These are phyloP conservation scores for Lentinula sp. DNA, from an alignment of 768 basidiomycete species.

Conservation along the genomic window DNA sequence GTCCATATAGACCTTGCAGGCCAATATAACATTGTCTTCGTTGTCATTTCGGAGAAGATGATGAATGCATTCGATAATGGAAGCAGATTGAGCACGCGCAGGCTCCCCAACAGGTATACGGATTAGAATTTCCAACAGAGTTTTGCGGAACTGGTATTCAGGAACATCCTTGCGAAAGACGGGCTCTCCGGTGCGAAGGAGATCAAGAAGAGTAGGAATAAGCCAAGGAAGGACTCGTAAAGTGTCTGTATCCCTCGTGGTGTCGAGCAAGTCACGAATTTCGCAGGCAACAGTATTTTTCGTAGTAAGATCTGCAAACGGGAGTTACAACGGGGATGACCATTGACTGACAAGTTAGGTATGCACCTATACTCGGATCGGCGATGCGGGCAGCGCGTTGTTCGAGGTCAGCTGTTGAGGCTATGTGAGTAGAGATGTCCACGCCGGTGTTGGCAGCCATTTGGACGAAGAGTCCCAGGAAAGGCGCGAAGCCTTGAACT, in stretches of 20 bases:
- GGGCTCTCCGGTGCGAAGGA: conserved; percentile 64
- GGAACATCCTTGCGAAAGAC: conserved; percentile 59
- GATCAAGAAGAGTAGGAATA: conserved; percentile 67
- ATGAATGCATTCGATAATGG: conserved; percentile 77
- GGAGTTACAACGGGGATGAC: not conserved
- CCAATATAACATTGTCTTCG: conserved; percentile 88
- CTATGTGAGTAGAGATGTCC: conserved; percentile 27
- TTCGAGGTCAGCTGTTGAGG: conserved; percentile 57
- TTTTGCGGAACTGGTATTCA: conserved; percentile 81
- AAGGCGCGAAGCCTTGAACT: not conserved
- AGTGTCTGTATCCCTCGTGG: conserved; percentile 69
- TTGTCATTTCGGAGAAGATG: conserved; percentile 84
- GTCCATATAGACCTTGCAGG: conserved; percentile 91
- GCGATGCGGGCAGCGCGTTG: conserved; percentile 66
- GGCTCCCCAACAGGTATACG: conserved; percentile 79
- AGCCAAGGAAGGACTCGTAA: conserved; percentile 64
- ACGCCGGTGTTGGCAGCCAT: conserved; percentile 29
- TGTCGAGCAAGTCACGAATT: conserved; percentile 78
- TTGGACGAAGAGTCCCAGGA: not conserved
- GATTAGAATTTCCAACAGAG: conserved; percentile 84
- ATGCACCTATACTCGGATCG: conserved; percentile 66
- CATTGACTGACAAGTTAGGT: not conserved
- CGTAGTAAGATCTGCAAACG: conserved; percentile 54
- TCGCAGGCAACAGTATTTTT: conserved; percentile 70
- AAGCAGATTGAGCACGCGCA: conserved; percentile 59